These are phyloP conservation scores for Russula virescens DNA, from an alignment of 768 basidiomycete genomes.

Conservation along the genomic window DNA sequence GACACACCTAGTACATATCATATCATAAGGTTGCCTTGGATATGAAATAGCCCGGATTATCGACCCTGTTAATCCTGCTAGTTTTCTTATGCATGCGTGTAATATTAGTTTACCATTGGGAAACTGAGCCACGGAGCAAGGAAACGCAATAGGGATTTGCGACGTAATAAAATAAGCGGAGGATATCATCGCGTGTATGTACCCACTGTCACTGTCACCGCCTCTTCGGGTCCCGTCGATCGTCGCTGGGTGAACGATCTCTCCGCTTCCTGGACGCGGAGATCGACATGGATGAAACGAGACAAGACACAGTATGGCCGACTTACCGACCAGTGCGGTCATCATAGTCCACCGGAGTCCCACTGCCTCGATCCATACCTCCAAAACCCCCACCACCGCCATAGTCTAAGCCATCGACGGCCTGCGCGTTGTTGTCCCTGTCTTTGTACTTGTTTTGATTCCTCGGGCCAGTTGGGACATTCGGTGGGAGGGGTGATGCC, in stretches of 20 bases:
- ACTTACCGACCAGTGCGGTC: constrained; percentile 24
- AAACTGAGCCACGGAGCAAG: background rate
- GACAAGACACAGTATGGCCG: background rate
- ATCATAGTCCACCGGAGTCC: constrained; percentile 15
- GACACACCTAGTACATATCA: too few species aligned
- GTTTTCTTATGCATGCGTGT: background rate
- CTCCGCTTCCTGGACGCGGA: constrained; percentile 20
- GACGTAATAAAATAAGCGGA: background rate
- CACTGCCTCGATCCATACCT: constrained; percentile 27
- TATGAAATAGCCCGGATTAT: background rate
- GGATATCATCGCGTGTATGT: background rate
- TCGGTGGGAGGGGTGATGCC: constrained; percentile 79
- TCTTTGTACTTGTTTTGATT: constrained; percentile 91
- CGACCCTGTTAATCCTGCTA: background rate
- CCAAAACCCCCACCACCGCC: constrained; percentile 44
- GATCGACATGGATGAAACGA: background rate
- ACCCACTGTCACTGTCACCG: constrained; percentile 19
- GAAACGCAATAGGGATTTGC: background rate
- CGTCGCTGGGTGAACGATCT: constrained; percentile 24
- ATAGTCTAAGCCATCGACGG: constrained; percentile 86
- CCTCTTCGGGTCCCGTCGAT: constrained; percentile 23
- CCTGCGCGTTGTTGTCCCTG: constrained; percentile 76
- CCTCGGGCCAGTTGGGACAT: constrained; percentile 81
- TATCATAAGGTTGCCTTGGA: background rate
- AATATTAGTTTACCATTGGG: background rate